Evolutionary conservation across 1,139 yeast genomes (phyloP).

Genomic region (Suhomyces atakaporum): DNA sequence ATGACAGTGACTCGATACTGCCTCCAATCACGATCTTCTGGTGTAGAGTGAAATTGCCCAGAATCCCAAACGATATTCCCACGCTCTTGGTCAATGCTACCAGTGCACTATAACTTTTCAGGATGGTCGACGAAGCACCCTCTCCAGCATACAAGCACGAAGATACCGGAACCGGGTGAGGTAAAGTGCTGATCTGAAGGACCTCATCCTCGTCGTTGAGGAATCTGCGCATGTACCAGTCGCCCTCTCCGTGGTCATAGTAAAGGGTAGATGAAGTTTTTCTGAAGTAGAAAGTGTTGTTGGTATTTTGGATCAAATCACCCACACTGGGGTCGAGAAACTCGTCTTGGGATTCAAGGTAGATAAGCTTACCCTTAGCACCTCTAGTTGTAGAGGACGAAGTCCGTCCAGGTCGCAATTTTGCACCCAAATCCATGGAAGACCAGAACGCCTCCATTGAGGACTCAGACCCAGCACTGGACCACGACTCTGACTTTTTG

Average conservation of each 20-base stretch:
- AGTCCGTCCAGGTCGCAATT: background rate
- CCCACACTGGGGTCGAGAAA: conserved; percentile 1
- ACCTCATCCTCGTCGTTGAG: background rate
- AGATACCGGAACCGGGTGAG: conserved; percentile 12
- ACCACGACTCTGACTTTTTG: too few relatives aligned
- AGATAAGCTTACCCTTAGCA: background rate
- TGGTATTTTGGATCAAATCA: conserved; percentile 9
- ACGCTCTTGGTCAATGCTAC: conserved; percentile 2
- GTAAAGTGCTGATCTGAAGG: too few relatives aligned
- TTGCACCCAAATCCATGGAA: background rate
- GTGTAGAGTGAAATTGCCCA: conserved; percentile 1
- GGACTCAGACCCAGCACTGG: too few relatives aligned
- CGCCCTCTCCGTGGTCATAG: conserved; percentile 17
- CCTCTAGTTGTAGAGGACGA: background rate
- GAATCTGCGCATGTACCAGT: conserved; percentile 18
- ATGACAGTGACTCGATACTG: conserved; percentile 1
- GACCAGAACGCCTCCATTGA: background rate
- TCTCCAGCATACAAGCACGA: conserved; percentile 9
- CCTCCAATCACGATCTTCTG: background rate
- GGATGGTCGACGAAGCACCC: conserved; percentile 6
- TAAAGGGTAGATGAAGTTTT: conserved; percentile 17
- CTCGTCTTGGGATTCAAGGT: conserved; percentile 1
- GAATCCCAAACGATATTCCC: background rate
- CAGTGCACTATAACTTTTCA: conserved; percentile 5
- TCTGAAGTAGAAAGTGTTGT: conserved; percentile 16